phyloP scores from a whole-genome alignment of 305 asterid genomes.

The Rubia tinctorum region DNA sequence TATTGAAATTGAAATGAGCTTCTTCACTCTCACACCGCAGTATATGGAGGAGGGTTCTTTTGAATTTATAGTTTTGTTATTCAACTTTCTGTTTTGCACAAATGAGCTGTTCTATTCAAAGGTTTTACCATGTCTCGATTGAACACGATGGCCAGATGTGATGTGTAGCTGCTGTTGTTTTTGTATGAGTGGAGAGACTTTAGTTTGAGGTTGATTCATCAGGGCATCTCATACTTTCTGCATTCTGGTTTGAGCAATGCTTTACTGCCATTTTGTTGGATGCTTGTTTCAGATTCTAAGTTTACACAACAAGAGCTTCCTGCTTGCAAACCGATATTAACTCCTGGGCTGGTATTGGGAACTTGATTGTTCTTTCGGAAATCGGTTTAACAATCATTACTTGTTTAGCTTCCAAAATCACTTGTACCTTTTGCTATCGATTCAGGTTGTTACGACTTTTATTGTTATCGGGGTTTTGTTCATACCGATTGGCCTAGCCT shows the following conservation, averaged over 20 bases:
- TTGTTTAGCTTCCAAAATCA: neutral
- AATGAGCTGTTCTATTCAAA: neutral
- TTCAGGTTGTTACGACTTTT: constrained; percentile 63
- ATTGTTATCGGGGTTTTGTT: constrained; percentile 53
- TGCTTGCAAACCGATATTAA: constrained; percentile 84
- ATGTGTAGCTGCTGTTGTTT: neutral
- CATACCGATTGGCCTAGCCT: constrained; percentile 72
- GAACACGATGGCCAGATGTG: neutral
- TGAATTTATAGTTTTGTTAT: neutral
- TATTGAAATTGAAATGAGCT: no score
- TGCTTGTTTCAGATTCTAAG: constrained; percentile 63
- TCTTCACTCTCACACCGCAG: neutral
- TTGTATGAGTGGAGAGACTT: no score
- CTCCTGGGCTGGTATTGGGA: constrained; percentile 67
- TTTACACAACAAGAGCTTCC: constrained; percentile 95
- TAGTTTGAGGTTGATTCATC: neutral
- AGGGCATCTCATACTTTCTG: neutral
- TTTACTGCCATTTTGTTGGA: neutral
- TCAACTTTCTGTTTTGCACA: neutral
- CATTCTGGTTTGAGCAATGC: neutral
- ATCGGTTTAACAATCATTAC: neutral
- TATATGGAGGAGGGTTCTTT: neutral
- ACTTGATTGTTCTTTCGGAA: neutral
- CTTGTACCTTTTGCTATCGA: neutral
- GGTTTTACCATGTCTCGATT: neutral